Base-by-base conservation (phyloP, 2,329 filamentous ascomycete species). In the Magnaporthiopsis rhizophila region DNA sequence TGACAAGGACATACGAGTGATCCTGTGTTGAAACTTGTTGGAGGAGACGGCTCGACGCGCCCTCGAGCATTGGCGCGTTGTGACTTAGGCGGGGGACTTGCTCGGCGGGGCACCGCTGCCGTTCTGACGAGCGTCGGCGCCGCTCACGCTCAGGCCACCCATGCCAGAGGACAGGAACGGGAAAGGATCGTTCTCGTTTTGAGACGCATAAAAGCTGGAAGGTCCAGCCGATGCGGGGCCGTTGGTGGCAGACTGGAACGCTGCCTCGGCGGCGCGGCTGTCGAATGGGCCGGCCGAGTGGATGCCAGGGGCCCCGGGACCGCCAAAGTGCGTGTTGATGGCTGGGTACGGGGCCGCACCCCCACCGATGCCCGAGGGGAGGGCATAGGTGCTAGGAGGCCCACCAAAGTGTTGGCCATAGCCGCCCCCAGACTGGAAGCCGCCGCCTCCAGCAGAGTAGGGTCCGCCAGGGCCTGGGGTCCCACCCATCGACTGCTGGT, bases 191-290 rank as follows among this genome's bases (percentile, higher is more conserved):
- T 81, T 88, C 72, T 90, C 88, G 64, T 79, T 80, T 70, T 87
- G 81, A 67, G 75, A 80, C 73, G 89, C 89, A 71, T 89, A 90
- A 73, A 86, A 86, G 78, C 90, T 91, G 58, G 89, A 87, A 45
- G 89, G 87, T 57, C 89, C 90, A 66, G 88, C 89, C 59, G 90
- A 91, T 21, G 88, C 87, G 26, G 89, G 89, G 64, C 90, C 91
- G 70, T 95, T 94, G 70, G 89, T 89, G 56, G 91, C 92, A 57
- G 90, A 91, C 74, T 91, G 91, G 81, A 99, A 99, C 32, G 95
- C 94, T 66, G 92, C 92, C 79, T 98, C 94, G 21, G 94, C 92
- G 67, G 92, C 90, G 67, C 93, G 91, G 80, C 92, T 96, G 74
- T 97, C 93, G 72, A 99, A 98, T 6, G 89, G 89, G 15, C 92